Base-by-base conservation (phyloP, 768 basidiomycete species). In the Naganishia onofrii region DNA sequence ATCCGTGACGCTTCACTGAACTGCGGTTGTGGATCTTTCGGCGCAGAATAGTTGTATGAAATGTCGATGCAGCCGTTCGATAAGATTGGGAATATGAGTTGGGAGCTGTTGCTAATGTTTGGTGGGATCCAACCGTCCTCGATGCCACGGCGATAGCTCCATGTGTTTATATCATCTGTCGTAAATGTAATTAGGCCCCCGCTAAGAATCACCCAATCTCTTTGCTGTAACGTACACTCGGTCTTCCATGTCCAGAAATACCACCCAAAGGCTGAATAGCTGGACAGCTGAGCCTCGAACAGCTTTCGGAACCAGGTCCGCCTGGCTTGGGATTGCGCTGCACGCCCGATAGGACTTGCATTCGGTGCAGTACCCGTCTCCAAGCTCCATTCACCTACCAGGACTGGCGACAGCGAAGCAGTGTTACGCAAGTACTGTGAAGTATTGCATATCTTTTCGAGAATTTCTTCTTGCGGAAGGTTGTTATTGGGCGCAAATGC, bases 361-460 rank as follows among this genome's bases (percentile, higher is more conserved):
- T 63, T 63, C 12, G 15, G 23, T 1, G 12, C 70, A 71, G 67
- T 55, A 67, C 79, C 78, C 9, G 76, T 77, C 36, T 81, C 78
- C 28, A 81, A 70, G 54, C 75, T 76, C 80, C 80, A 81, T 63
- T 81, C 80, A 12, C 80, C 80, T 1, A 81, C 79, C 32, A 58
- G 51, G 6, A 53, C 48, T 1, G 60, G 60, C 60, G 60, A 63
- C 6, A 63, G 60, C 13, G 42, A 31, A 29, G 60, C 12, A 4
- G 36, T 63, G 1, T 31, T 55, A 42, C 76, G 75, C 21, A 79
- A 65, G 19, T 74, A 31, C 55, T 71, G 70, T 0, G 77, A 78
- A 17, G 78, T 69, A 63, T 78, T 78, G 58, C 78, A 79, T 4
- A 79, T 72, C n/a, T 71, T 73, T 31, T 78, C 71, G 31, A 81